Evolutionary conservation across 257 asterid genomes (phyloP), one percentile per base, ranked within the genome.

Genomic region (Gardenia jasminoides): DNA sequence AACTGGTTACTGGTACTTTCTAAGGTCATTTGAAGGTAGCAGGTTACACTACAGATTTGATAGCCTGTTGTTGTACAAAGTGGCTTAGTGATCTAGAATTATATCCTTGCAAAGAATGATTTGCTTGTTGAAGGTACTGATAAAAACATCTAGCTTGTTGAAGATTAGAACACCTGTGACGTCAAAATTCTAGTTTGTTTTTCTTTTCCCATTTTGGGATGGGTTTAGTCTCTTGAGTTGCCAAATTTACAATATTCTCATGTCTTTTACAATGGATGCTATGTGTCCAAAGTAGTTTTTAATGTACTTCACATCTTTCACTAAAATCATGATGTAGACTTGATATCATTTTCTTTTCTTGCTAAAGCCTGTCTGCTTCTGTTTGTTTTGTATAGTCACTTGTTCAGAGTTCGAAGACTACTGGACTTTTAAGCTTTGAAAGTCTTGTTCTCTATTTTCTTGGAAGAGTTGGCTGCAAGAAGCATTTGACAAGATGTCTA

Each of bases 401-500:
- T 67, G 76, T 65, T 62, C 68, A 70, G 68, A 71, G 75, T 77
- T 69, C 81, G 43, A 74, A 70, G 56, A 65, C 78, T 67, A 76
- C 78, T 74, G 80, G 59, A 82, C 59, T 73, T 58, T 48, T 87
- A 72, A 73, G 77, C 82, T 85, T 74, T 80, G 48, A 79, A 70
- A 70, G 47, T 86, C 73, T 68, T 64, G 59, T 76, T 80, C 76
- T 64, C 64, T 50, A 10, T 26, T 74, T 81, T 82, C 78, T 70
- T 59, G 70, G 33, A 80, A 79, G 82, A 70, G 72, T 54, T 69
- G 28, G 71, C 36, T 19, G 39, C 68, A 48, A 78, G 81, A 76
- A 84, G 81, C 83, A 65, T 78, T 79, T 80, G 52, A 20, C 81
- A 84, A 67, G 78, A 94, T 94, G 98, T 86, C 97, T 79, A 84